Conservation (phyloP, 1,139 yeast species). For the Suhomyces terraborum region DNA sequence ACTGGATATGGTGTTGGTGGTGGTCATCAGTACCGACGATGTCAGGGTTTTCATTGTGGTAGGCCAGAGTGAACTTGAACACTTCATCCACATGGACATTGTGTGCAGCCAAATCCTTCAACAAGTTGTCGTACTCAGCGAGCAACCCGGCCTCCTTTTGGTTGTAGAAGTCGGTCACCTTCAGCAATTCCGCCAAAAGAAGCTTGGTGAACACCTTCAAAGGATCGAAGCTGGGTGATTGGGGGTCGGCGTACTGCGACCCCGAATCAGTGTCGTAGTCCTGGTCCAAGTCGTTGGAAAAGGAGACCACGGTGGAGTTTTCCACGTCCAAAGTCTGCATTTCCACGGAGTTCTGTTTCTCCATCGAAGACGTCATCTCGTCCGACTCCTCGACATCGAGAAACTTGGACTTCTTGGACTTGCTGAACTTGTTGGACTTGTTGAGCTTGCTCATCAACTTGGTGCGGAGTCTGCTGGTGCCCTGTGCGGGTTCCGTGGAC, state of each 20-base stretch:
- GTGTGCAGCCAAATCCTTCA: slow-evolving; percentile 39
- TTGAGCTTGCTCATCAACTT: slow-evolving; percentile 16
- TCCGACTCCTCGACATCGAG: neutral
- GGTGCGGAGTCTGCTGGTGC: slow-evolving; percentile 6
- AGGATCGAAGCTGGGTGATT: slow-evolving; percentile 39
- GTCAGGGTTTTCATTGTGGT: slow-evolving; percentile 23
- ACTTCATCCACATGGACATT: slow-evolving; percentile 33
- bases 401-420: too few relatives aligned
- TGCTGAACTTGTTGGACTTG: neutral
- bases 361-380: slow-evolving; percentile 1
- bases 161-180: slow-evolving; percentile 57
- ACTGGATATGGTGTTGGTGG: slow-evolving; percentile 28
- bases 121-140: slow-evolving; percentile 46
- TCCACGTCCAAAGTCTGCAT: slow-evolving; percentile 13
- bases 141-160: slow-evolving; percentile 51
- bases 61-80: slow-evolving; percentile 33
- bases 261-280: slow-evolving; percentile 9
- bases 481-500: neutral
- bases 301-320: slow-evolving; percentile 14
- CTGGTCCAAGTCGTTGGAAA: slow-evolving; percentile 4
- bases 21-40: slow-evolving; percentile 24
- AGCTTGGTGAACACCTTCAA: slow-evolving; percentile 51
- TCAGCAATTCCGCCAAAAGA: slow-evolving; percentile 55
- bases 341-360: slow-evolving; percentile 12
- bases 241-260: slow-evolving; percentile 21